Evolutionary conservation across 2,329 filamentous ascomycete genomes (phyloP), one percentile per base, ranked within the genome.

Genomic region (Fusarium albidum): DNA sequence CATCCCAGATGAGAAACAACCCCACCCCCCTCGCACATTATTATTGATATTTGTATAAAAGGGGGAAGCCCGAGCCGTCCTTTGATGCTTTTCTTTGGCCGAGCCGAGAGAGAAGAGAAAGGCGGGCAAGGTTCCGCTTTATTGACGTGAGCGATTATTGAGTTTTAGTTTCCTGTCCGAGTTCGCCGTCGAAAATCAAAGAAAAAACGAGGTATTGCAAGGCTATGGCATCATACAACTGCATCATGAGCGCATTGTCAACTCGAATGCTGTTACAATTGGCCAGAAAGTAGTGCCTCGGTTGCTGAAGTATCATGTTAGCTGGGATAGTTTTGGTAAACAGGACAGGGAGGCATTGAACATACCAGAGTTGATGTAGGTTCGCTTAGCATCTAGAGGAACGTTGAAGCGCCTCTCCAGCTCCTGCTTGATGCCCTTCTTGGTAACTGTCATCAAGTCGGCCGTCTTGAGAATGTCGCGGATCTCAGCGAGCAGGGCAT

Each of bases 341-440:
- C 32, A 17, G 4, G 9, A 31, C 12, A 28, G 27, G 25, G 17
- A 12, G 34, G n/a, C n/a, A n/a, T n/a, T 60, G 18, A 31, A 54
- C 40, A 84, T 87, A 94, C 90, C 90, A 77, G 88, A 92, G 73
- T 92, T 93, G 71, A 99, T 98, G 75, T 97, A 99, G 52, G 91
- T 86, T 75, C 93, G 89, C 82, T 91, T 96, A 47, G 87, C 81
- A 71, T 98, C 93, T 53, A 99, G 82, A 53, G 87, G 85, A 59
- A 96, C 87, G 57, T 90, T 91, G 69, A 99, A 99, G 58, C 93
- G 85, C 68, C 87, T 86, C 81, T 99, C 95, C 52, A 99, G 78
- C 78, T 99, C 95, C 64, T 85, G 77, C 82, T 98, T 98, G 75
- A 99, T 90, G 67, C 90, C 92, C 85, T 99, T 99, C 86, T 99